Percentiles rank a stretch among this genome's conserved stretches.
Evolutionary conservation across 139 green algal species (phyloP).

Genomic region (Trebouxia sp.): DNA sequence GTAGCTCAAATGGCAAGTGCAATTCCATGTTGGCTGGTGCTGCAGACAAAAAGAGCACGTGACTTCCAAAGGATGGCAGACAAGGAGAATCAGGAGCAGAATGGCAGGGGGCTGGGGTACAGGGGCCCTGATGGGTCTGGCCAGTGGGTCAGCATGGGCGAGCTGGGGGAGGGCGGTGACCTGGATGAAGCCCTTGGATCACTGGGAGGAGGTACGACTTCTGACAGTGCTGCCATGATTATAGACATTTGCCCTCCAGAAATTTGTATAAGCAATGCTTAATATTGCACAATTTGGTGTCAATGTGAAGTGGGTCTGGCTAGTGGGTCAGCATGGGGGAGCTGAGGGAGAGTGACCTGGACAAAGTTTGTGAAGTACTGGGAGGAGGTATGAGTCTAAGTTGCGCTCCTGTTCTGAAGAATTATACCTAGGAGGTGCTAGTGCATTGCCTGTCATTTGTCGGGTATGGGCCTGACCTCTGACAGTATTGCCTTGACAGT

Average conservation of each 20-base stretch:
- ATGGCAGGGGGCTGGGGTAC: neutral
- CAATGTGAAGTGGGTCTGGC: neutral
- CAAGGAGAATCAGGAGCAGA: neutral
- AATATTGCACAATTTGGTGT: too few relatives aligned
- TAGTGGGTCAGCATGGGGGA: neutral
- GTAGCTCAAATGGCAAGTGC: too few relatives aligned
- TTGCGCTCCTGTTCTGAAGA: too few relatives aligned
- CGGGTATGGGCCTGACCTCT: too few relatives aligned
- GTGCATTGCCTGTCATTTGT: too few relatives aligned
- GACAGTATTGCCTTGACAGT: too few relatives aligned
- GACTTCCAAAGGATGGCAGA: constrained; percentile 42
- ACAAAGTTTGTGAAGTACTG: neutral
- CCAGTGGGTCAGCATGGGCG: constrained; percentile 62
- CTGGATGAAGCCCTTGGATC: constrained; percentile 44
- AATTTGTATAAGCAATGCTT: too few relatives aligned
- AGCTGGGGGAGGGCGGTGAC: constrained; percentile 45
- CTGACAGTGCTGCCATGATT: neutral
- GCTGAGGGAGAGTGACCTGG: neutral
- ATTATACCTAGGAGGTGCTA: too few relatives aligned
- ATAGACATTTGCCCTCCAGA: too few relatives aligned
- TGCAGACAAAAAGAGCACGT: constrained; percentile 15
- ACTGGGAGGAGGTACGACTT: neutral
- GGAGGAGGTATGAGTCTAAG: too few relatives aligned
- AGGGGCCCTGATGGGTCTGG: constrained; percentile 26
- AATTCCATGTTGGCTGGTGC: neutral